Evolutionary conservation across 306 rosid species (phyloP), one percentile per base, ranked within the genome.

Genomic region (Ceratonia siliqua): DNA sequence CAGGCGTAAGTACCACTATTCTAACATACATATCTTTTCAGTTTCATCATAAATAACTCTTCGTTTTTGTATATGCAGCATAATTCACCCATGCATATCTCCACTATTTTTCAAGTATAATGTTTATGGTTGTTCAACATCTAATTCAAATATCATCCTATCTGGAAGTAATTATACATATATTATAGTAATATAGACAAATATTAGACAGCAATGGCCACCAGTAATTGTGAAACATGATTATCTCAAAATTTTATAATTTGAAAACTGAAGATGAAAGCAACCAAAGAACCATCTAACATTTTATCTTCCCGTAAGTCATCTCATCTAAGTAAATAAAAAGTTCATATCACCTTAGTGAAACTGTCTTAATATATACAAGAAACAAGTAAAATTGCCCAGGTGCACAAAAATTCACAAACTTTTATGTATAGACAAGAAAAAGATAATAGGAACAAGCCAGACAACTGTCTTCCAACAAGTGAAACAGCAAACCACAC

Each of bases 401-500:
- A 12, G 43, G 45, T 42, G 28, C 59, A 73, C 22, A 67, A 74
- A 84, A 78, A 75, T 74, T 53, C 83, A 49, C 72, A 57, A 70
- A 68, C n/a, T 35, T 54, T 17, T 63, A 68, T 50, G 21, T 25
- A 22, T 10, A 1, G 67, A 70, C 41, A 49, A 75, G 18, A 63
- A 17, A 62, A 68, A 62, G 56, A 48, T 68, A 72, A 81, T 59
- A 77, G 72, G 81, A 81, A 72, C 53, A 28, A 52, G 70, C 57
- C 76, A 73, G 63, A 64, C 24, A 49, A 63, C 56, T 28, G 73
- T 54, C 72, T 69, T 61, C 78, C 75, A 75, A 77, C 25, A 79
- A 65, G 70, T 21, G 63, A 63, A 72, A 72, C 70, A 45, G 56
- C 80, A 80, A 85, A 69, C 76, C 79, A 63, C 35, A 78, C 64